A percentile compares a stretch with the other conserved stretches of the same genome.
These are phyloP conservation scores for Cystobasidium onofrii DNA, from an alignment of 768 basidiomycete genomes.

Conservation along the genomic window DNA sequence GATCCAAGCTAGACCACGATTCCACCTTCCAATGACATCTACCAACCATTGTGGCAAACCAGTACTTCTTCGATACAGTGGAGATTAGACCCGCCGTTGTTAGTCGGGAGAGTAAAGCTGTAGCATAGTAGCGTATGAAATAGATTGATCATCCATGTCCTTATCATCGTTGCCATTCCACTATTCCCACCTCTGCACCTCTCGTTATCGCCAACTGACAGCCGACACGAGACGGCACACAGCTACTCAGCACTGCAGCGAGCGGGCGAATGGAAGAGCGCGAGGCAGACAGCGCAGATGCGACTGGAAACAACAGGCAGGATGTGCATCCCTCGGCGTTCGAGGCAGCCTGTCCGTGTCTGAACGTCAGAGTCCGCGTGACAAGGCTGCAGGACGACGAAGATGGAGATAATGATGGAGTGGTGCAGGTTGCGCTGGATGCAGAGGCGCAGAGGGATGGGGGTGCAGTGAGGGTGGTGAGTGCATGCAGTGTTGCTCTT, in stretches of 20 bases:
- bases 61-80: no score
- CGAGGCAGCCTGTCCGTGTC: not conserved
- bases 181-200: not conserved
- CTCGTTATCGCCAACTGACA: not conserved
- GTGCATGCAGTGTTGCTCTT: no score
- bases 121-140: not conserved
- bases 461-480: not conserved
- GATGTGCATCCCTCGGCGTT: not conserved
- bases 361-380: not conserved
- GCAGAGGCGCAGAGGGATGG: not conserved
- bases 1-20: no score
- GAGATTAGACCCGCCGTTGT: no score
- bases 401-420: not conserved
- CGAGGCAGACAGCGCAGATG: not conserved
- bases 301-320: not conserved
- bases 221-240: no score
- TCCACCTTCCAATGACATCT: no score
- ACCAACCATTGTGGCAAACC: no score
- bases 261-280: not conserved
- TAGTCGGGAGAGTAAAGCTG: no score
- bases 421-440: not conserved
- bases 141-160: not conserved
- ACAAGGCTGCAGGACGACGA: not conserved
- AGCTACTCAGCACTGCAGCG: no score
- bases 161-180: not conserved